These are phyloP conservation scores for Penicillium bialowiezense DNA, from an alignment of 495 filamentous ascomycete genomes.

Conservation along the genomic window DNA sequence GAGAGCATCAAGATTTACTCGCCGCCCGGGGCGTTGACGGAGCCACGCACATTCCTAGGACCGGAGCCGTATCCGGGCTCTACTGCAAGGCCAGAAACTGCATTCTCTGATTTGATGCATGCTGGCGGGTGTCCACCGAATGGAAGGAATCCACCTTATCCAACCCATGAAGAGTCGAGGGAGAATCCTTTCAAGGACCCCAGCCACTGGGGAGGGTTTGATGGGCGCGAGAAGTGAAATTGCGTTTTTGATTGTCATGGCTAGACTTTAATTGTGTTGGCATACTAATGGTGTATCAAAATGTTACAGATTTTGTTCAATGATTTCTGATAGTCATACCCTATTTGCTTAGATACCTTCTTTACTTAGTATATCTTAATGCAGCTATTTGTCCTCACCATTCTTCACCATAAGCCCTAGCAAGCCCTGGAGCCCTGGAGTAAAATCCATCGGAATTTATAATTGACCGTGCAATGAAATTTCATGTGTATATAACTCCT, in stretches of 20 bases:
- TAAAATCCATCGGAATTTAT: no score
- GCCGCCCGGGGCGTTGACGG: constrained; percentile 47
- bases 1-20: constrained; percentile 72
- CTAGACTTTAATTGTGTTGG: background rate
- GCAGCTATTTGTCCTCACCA: no score
- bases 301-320: constrained; percentile 1
- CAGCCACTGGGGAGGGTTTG: background rate
- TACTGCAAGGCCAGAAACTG: constrained; percentile 49
- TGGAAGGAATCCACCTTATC: constrained; percentile 33
- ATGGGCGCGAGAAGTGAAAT: no score
- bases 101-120: constrained; percentile 65
- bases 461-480: no score
- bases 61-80: constrained; percentile 29
- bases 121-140: constrained; percentile 45
- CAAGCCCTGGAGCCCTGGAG: no score
- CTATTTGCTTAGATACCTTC: background rate
- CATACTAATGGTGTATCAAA: constrained; percentile 1
- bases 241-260: no score
- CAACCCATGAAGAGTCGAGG: constrained; percentile 12
- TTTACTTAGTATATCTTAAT: background rate
- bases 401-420: no score
- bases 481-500: constrained; percentile 6
- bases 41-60: constrained; percentile 26
- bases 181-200: constrained; percentile 6
- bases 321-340: background rate